These are phyloP conservation scores for Epithele typhae DNA, from an alignment of 768 basidiomycete genomes.

Conservation along the genomic window DNA sequence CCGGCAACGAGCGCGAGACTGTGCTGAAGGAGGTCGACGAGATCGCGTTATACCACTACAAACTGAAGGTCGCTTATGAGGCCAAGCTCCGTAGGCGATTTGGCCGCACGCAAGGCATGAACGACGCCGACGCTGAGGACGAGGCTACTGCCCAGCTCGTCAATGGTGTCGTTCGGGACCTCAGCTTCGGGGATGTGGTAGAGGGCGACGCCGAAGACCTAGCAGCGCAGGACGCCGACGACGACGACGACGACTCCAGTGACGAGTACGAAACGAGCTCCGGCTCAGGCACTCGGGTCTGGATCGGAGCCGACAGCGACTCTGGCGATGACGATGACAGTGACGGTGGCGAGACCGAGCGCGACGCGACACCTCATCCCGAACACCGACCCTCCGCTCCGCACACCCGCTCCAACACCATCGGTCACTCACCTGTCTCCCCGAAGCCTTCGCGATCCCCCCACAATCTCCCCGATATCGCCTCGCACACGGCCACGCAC, in stretches of 20 bases:
- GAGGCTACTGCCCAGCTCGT: slow-evolving; percentile 80
- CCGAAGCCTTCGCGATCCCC: neutral
- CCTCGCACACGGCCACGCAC: no score
- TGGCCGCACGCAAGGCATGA: slow-evolving; percentile 46
- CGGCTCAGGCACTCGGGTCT: slow-evolving; percentile 4
- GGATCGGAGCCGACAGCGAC: slow-evolving; percentile 8
- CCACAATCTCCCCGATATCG: no score
- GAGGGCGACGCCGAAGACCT: slow-evolving; percentile 77
- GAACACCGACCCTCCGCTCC: neutral
- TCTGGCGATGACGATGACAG: slow-evolving; percentile 14
- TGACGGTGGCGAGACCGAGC: slow-evolving; percentile 16
- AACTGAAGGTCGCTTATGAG: slow-evolving; percentile 89
- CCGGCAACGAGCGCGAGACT: slow-evolving; percentile 65
- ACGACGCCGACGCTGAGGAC: slow-evolving; percentile 68
- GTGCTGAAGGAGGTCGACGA: slow-evolving; percentile 86
- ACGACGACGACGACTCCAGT: slow-evolving; percentile 50
- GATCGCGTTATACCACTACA: slow-evolving; percentile 90
- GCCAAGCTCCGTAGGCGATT: slow-evolving; percentile 87
- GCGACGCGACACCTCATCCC: slow-evolving; percentile 15
- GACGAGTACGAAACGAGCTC: slow-evolving; percentile 22
- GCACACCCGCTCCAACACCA: slow-evolving; percentile 18
- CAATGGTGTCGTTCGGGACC: slow-evolving; percentile 73
- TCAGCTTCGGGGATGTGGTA: slow-evolving; percentile 78
- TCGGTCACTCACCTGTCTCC: slow-evolving; percentile 13
- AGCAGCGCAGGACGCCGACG: slow-evolving; percentile 56